phyloP scores from a whole-genome alignment of 352 stramenopile species.

The Phytopythium sindhum region DNA sequence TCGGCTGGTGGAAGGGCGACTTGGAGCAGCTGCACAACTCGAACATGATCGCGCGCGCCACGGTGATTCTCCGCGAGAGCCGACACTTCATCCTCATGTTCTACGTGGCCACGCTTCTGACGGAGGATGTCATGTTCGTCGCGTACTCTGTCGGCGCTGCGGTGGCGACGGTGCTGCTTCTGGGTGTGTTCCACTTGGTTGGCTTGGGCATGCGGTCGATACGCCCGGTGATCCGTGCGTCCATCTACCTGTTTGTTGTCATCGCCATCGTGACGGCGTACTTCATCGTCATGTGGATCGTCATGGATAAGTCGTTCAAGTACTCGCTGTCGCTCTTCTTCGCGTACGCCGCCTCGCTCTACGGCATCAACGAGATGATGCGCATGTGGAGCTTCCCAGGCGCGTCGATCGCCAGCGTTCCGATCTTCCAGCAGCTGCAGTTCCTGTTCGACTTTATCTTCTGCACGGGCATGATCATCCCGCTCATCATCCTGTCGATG shows the following conservation, averaged over 20 bases:
- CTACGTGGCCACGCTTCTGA: slow-evolving; percentile 61
- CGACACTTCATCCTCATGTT: slow-evolving; percentile 77
- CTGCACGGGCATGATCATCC: slow-evolving; percentile 56
- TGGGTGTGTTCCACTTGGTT: slow-evolving; percentile 41
- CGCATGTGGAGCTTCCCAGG: slow-evolving; percentile 64
- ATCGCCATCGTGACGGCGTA: slow-evolving; percentile 30
- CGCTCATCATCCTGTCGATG: slow-evolving; percentile 60
- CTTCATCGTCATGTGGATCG: slow-evolving; percentile 43
- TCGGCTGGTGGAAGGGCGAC: slow-evolving; percentile 71
- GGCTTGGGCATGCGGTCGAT: slow-evolving; percentile 45
- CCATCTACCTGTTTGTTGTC: slow-evolving; percentile 39
- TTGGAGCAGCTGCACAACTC: slow-evolving; percentile 57
- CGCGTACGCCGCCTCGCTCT: slow-evolving; percentile 56
- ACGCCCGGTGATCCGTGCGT: slow-evolving; percentile 36
- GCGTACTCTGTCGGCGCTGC: slow-evolving; percentile 42
- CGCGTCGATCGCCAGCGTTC: slow-evolving; percentile 51
- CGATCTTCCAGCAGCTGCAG: slow-evolving; percentile 66
- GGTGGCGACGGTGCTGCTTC: slow-evolving; percentile 42
- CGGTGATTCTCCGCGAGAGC: slow-evolving; percentile 65
- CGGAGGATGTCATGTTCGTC: slow-evolving; percentile 45
- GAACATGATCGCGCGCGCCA: slow-evolving; percentile 65
- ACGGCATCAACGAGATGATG: slow-evolving; percentile 73
- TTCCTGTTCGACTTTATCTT: slow-evolving; percentile 85
- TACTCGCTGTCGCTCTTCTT: slow-evolving; percentile 59
- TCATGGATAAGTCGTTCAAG: slow-evolving; percentile 34